Evolutionary conservation across 371 early-diverging fungal species (phyloP), one percentile per base, ranked within the genome.

Genomic region (Mucor sp.): DNA sequence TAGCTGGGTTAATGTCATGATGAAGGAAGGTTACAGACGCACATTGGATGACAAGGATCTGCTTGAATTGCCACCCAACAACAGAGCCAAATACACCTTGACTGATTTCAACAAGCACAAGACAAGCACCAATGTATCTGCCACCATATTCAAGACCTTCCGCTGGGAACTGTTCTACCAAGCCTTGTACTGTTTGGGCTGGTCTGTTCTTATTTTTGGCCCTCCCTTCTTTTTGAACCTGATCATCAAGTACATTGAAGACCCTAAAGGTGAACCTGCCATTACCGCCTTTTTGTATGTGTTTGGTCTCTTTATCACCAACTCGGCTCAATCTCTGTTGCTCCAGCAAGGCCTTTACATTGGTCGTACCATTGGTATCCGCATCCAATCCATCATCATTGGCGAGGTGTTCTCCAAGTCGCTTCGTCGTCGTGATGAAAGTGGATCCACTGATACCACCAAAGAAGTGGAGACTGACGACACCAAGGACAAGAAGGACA

Each of bases 331-430:
- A 41, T 85, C 89, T 4, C 50, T 86, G 21, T 62, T 79, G 21
- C 64, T 80, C 15, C 87, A 88, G 58, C 80, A 79, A 32, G 85
- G 82, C 0, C 80, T 88, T 41, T 86, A 86, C 43, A 85, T 85
- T 67, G 87, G 87, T 27, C 82, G 86, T 17, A 77, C 81, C 3
- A 60, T 85, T n/a, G 80, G 78, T 66, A 78, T 85, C 62, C 87
- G 87, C 23, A 75, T 85, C 39, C 79, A 85, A 68, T 78, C 90
- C 4, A 87, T 90, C 60, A 76, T 87, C 5, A 83, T 87, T 53
- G 85, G 86, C 39, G 87, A 89, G 58, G 82, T 90, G 1, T 88
- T 81, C 63, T 65, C 68, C 25, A 90, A 90, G 63, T 71, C 87
- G 0, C 70, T 90, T 14, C 76, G 82, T 21, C 83, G 89, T 58